phyloP scores from a whole-genome alignment of 2,329 filamentous ascomycete species.

The Ophiostoma novo-ulmi region DNA sequence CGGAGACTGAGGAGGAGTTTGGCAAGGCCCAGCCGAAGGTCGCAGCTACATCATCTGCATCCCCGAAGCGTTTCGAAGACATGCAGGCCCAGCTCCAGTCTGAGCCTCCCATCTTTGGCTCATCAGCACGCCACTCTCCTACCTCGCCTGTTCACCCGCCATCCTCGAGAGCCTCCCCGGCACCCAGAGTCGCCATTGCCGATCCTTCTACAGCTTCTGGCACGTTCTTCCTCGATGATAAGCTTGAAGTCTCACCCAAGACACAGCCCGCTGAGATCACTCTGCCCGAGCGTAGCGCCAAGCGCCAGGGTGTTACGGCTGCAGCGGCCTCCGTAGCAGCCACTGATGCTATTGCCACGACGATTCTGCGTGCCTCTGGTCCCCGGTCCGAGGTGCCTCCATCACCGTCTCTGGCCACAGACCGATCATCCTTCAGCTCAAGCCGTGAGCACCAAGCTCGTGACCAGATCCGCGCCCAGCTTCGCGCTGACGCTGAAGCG shows the following conservation, averaged over 20 bases:
- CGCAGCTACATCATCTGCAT: background rate
- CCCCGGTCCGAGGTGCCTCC: conserved; percentile 17
- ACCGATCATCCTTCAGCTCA: conserved; percentile 10
- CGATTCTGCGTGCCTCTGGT: conserved; percentile 1
- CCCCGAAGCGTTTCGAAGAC: conserved; percentile 22
- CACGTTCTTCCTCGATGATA: conserved; percentile 35
- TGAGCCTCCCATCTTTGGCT: conserved; percentile 29
- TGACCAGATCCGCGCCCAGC: conserved; percentile 17
- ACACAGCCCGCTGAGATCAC: conserved; percentile 14
- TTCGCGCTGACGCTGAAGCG: conserved; percentile 15
- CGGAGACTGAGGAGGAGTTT: conserved; percentile 41
- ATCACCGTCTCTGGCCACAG: conserved; percentile 10
- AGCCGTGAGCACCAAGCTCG: conserved; percentile 17
- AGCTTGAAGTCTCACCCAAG: conserved; percentile 36
- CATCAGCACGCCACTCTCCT: conserved; percentile 25
- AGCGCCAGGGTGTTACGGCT: conserved; percentile 15
- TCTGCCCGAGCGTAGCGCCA: conserved; percentile 28
- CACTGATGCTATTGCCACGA: conserved; percentile 16
- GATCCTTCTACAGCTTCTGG: conserved; percentile 33
- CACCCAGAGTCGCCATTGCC: conserved; percentile 22
- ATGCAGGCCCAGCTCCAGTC: conserved; percentile 20
- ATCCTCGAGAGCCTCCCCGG: conserved; percentile 30
- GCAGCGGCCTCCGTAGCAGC: conserved; percentile 32
- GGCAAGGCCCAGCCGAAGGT: background rate
- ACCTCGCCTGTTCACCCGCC: conserved; percentile 25